A percentile compares a stretch with the other conserved stretches of the same genome.
Evolutionary conservation across 768 basidiomycete genomes (phyloP).

Genomic region (Gyrodon lividus): DNA sequence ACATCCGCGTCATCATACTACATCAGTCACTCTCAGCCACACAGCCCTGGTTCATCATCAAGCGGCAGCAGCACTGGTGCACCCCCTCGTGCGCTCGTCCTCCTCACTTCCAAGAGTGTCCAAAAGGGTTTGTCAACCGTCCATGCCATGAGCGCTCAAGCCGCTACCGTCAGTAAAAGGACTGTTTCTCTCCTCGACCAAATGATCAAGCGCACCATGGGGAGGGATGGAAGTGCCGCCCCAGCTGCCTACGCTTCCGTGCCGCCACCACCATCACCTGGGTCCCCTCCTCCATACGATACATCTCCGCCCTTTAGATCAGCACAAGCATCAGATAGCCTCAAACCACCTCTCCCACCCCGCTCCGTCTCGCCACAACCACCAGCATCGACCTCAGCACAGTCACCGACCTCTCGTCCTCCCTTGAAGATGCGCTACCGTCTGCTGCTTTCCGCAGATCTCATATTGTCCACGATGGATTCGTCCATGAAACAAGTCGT

Average conservation of each 20-base stretch:
- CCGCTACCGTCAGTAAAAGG: constrained; percentile 62
- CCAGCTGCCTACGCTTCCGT: background rate
- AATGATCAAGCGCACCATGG: constrained; percentile 57
- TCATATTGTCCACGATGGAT: constrained; percentile 64
- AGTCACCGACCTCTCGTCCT: constrained; percentile 4
- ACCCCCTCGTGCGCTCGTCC: constrained; percentile 48
- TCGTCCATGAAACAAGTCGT: constrained; percentile 53
- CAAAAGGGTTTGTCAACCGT: constrained; percentile 57
- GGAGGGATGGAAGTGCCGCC: constrained; percentile 35
- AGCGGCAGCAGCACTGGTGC: constrained; percentile 21
- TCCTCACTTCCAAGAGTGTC: constrained; percentile 59
- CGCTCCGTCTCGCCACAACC: constrained; percentile 15
- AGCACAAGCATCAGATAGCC: background rate
- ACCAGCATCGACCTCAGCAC: background rate
- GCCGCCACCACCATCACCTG: background rate
- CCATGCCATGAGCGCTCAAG: constrained; percentile 64
- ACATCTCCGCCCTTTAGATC: background rate
- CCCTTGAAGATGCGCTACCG: constrained; percentile 43
- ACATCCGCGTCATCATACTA: constrained; percentile 61
- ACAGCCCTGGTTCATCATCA: constrained; percentile 27
- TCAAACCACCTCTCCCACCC: constrained; percentile 2
- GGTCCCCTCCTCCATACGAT: background rate
- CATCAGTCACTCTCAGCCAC: constrained; percentile 56
- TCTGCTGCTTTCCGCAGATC: constrained; percentile 60
- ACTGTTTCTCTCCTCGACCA: constrained; percentile 60